A percentile compares a stretch with the other conserved stretches of the same genome.
Conservation (phyloP, 257 asterid species). For the Echites panduratus region DNA sequence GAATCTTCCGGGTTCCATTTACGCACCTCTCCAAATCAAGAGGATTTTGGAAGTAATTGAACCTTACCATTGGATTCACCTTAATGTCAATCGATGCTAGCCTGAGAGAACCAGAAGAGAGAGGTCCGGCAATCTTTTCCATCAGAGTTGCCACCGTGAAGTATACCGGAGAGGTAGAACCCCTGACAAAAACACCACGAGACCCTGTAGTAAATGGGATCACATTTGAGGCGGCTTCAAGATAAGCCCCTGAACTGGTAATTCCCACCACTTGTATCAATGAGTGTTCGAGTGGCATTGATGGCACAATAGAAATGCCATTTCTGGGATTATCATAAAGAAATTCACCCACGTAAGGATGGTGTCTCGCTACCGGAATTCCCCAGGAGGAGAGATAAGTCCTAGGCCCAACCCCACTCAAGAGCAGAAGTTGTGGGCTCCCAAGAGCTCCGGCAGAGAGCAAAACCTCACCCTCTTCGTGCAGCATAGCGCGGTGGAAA, state of each 20-base stretch:
- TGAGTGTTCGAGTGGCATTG: slow-evolving; percentile 69
- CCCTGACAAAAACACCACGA: slow-evolving; percentile 39
- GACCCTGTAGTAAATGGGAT: slow-evolving; percentile 71
- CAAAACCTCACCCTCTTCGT: slow-evolving; percentile 61
- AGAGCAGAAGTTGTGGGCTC: slow-evolving; percentile 74
- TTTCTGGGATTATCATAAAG: slow-evolving; percentile 88
- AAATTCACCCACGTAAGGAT: slow-evolving; percentile 71
- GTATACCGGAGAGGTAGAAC: slow-evolving; percentile 37
- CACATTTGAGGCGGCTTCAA: slow-evolving; percentile 82
- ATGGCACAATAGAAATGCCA: slow-evolving; percentile 79
- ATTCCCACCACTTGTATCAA: slow-evolving; percentile 84
- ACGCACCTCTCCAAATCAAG: slow-evolving; percentile 58
- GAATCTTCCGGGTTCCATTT: slow-evolving; percentile 58
- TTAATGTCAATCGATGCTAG: slow-evolving; percentile 71
- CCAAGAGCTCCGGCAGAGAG: slow-evolving; percentile 84
- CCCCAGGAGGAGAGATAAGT: slow-evolving; percentile 84
- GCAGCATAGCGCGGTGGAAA: slow-evolving; percentile 71
- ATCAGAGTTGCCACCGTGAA: slow-evolving; percentile 83
- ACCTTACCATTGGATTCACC: slow-evolving; percentile 57
- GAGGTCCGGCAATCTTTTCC: slow-evolving; percentile 78
- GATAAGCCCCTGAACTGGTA: slow-evolving; percentile 54
- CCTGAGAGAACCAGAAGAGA: slow-evolving; percentile 64
- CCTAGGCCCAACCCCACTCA: slow-evolving; percentile 86
- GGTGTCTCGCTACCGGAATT: slow-evolving; percentile 62
- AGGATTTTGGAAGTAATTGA: slow-evolving; percentile 63